phyloP scores from a whole-genome alignment of 176 grass and related monocot genomes.

The Oryza meridionalis region DNA sequence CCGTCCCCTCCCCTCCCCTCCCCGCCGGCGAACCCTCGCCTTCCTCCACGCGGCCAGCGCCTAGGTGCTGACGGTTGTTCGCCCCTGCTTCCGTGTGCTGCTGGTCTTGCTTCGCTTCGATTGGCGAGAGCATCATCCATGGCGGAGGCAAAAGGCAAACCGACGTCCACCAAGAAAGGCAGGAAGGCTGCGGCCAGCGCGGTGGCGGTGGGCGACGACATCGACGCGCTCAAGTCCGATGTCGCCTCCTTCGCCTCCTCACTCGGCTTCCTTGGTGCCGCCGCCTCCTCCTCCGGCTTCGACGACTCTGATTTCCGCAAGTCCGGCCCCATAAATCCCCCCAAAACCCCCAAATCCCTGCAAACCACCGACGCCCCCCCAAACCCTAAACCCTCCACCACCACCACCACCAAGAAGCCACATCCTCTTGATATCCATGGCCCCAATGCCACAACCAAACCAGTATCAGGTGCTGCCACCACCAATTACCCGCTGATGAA shows the following conservation, averaged over 20 bases:
- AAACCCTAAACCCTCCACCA: constrained; percentile 18
- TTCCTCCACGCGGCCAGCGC: too few species aligned
- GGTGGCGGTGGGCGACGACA: constrained; percentile 33
- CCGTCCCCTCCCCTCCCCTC: too few species aligned
- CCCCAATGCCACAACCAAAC: not conserved
- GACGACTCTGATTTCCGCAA: constrained; percentile 94
- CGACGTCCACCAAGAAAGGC: constrained; percentile 19
- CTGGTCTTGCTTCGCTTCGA: too few species aligned
- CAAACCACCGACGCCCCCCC: constrained; percentile 20
- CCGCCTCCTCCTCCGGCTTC: constrained; percentile 58
- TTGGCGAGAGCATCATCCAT: not conserved
- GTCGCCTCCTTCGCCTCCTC: constrained; percentile 88
- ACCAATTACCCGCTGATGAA: constrained; percentile 66
- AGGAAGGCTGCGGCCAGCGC: constrained; percentile 26
- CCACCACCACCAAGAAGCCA: constrained; percentile 44
- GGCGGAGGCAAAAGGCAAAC: not conserved
- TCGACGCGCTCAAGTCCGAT: constrained; percentile 76
- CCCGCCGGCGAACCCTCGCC: too few species aligned
- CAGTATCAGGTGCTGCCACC: not conserved
- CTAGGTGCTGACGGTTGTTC: too few species aligned
- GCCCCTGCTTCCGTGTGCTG: too few species aligned
- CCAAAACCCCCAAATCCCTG: constrained; percentile 21
- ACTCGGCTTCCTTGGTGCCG: constrained; percentile 53
- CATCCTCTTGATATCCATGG: constrained; percentile 56
- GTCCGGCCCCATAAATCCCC: constrained; percentile 57